A percentile compares a stretch with the other conserved stretches of the same genome.
Conservation (phyloP, 805 yeast species). For the Yamadazyma kitorensis region DNA sequence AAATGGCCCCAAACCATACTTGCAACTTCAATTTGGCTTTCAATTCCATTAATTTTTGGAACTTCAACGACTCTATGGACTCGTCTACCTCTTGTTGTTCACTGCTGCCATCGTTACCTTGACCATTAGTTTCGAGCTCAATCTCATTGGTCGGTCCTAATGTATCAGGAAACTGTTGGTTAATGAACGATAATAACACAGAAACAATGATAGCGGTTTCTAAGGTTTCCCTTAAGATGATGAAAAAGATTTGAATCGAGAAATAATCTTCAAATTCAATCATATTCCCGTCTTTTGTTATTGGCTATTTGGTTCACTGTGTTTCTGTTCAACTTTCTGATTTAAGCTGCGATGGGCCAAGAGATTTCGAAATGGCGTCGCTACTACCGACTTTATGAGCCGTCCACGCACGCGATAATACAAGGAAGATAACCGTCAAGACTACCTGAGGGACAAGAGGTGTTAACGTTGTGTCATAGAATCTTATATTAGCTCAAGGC, state of each 20-base stretch:
- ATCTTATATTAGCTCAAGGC: no score
- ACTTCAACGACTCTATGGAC: background rate
- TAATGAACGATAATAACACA: slow-evolving; percentile 69
- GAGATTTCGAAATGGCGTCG: no score
- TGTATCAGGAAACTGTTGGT: slow-evolving; percentile 41
- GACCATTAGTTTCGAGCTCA: background rate
- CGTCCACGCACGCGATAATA: no score
- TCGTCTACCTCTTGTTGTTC: background rate
- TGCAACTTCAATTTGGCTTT: slow-evolving; percentile 49
- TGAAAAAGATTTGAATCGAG: slow-evolving; percentile 74
- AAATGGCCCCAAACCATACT: slow-evolving; percentile 77
- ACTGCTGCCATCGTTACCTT: background rate
- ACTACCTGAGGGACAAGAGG: no score
- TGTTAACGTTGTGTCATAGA: no score
- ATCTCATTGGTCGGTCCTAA: no score
- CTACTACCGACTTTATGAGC: no score
- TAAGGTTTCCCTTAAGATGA: slow-evolving; percentile 60
- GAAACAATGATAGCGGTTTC: slow-evolving; percentile 39
- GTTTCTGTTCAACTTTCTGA: no score
- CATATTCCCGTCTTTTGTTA: slow-evolving; percentile 9
- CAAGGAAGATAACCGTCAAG: no score
- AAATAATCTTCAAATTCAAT: slow-evolving; percentile 42
- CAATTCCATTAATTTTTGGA: background rate
- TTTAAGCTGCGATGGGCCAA: no score
- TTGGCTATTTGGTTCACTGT: background rate